Evolutionary conservation across 805 yeast genomes (phyloP).

Genomic region (Starmera quercuum): DNA sequence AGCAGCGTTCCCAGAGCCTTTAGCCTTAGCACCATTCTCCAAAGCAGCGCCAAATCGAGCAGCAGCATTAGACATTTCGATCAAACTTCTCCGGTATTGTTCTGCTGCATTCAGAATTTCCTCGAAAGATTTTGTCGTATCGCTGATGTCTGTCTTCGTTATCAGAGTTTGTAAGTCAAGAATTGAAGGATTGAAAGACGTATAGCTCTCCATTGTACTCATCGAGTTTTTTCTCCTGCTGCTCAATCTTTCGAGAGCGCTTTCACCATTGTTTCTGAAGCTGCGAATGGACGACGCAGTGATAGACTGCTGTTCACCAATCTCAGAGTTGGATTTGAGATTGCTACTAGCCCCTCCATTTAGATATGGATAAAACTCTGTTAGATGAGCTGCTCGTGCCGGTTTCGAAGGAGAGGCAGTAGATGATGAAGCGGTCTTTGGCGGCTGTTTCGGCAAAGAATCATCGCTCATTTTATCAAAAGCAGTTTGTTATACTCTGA

Average conservation of each 20-base stretch:
- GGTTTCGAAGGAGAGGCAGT: constrained; percentile 13
- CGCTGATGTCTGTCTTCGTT: constrained; percentile 50
- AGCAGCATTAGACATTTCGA: constrained; percentile 47
- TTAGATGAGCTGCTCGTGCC: constrained; percentile 18
- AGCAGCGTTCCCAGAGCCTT: constrained; percentile 51
- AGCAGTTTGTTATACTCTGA: no score
- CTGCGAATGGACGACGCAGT: constrained; percentile 1
- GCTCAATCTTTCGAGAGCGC: neutral
- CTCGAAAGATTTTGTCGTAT: constrained; percentile 40
- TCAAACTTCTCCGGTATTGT: constrained; percentile 38
- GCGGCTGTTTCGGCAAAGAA: constrained; percentile 27
- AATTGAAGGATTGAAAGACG: constrained; percentile 29
- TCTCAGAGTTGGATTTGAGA: constrained; percentile 4
- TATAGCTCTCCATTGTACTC: constrained; percentile 14
- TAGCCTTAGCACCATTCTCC: constrained; percentile 54
- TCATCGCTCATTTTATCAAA: constrained; percentile 1
- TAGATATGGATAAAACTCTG: constrained; percentile 21
- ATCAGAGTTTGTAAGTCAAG: constrained; percentile 54
- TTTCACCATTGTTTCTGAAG: neutral
- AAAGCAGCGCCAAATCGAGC: constrained; percentile 65
- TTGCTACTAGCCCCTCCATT: constrained; percentile 24
- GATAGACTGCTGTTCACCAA: constrained; percentile 19
- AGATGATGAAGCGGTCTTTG: constrained; percentile 22
- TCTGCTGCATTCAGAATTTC: constrained; percentile 39
- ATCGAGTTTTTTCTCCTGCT: constrained; percentile 12